A percentile compares a stretch with the other conserved stretches of the same genome.
These are phyloP conservation scores for Eimeria falciformis DNA, from an alignment of 169 alveolate genomes.

Conservation along the genomic window DNA sequence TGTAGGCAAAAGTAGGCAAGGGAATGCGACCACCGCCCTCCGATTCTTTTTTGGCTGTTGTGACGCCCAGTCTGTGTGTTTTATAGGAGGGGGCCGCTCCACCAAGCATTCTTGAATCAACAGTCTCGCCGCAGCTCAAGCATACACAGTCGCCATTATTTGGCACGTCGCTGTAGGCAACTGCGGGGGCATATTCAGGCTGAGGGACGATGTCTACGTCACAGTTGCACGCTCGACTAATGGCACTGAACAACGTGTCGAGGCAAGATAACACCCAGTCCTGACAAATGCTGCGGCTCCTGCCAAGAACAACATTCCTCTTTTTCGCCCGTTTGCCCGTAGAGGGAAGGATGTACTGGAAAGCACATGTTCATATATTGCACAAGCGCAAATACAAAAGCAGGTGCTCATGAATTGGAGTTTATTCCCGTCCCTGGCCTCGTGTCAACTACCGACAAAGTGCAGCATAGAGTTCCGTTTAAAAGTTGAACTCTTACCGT, in stretches of 20 bases:
- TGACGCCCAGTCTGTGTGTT: neutral
- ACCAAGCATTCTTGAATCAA: neutral
- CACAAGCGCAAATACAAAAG: too few relatives aligned
- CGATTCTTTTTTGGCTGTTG: neutral
- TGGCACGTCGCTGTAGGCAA: neutral
- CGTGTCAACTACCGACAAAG: too few relatives aligned
- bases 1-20: neutral
- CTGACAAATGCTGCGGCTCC: constrained; percentile 8
- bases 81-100: neutral
- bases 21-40: neutral
- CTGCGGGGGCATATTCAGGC: neutral
- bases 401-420: too few relatives aligned
- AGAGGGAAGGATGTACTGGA: neutral
- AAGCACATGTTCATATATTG: too few relatives aligned
- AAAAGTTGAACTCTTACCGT: neutral
- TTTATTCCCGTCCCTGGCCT: too few relatives aligned
- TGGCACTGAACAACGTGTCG: neutral
- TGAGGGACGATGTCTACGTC: neutral
- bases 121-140: constrained; percentile 45
- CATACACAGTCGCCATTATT: constrained; percentile 19
- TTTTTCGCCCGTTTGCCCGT: neutral
- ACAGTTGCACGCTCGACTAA: constrained; percentile 45
- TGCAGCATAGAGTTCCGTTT: too few relatives aligned
- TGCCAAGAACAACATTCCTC: neutral
- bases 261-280: constrained; percentile 24